Evolutionary conservation across 352 stramenopile species (phyloP), one percentile per base, ranked within the genome.

Genomic region (Globisporangium cylindrosporum): DNA sequence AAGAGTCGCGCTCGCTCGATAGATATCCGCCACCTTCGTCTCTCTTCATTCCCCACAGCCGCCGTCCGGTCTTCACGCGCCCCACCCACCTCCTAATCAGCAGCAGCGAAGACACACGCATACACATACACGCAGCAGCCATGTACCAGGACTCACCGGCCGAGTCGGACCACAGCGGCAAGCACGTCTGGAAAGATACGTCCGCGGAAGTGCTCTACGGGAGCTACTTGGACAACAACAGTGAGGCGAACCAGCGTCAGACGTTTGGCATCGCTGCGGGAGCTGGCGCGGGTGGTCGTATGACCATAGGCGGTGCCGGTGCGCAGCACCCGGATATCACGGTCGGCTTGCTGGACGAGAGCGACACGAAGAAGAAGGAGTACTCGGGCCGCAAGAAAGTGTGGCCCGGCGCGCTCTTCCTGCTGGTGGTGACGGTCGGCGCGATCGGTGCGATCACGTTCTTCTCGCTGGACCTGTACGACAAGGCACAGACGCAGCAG

Each of bases 171-270:
- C 59, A 66, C 38, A 65, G 66, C 36, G 66, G 66, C 49, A 65
- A 76, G 25, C 83, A 83, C 59, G 79, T 94, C 56, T 94, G 86
- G 86, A 77, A 80, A 60, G 86, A 94, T 73, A 90, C 81, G 67
- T 80, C 72, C 2, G 82, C 86, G 36, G 86, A 89, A 56, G 81
- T 91, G 66, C 80, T 84, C 59, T 93, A 92, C 64, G 85, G 85
- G 29, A 85, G 75, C 62, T 93, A 93, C 70, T 64, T 93, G 54
- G 81, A 85, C 59, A 77, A 73, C 54, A 55, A 64, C 14, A 66
- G 43, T 20, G 75, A 79, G 24, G 73, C 81, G 67, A 59, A 65
- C 43, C 66, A 67, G 15, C 73, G 61, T 24, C 41, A 49, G 41
- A 78, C 70, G 38, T 63, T 69, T 54, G 51, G 41, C 41, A 24